Evolutionary conservation across 331 rosid genomes (phyloP).

Genomic region (Malus hybrid): DNA sequence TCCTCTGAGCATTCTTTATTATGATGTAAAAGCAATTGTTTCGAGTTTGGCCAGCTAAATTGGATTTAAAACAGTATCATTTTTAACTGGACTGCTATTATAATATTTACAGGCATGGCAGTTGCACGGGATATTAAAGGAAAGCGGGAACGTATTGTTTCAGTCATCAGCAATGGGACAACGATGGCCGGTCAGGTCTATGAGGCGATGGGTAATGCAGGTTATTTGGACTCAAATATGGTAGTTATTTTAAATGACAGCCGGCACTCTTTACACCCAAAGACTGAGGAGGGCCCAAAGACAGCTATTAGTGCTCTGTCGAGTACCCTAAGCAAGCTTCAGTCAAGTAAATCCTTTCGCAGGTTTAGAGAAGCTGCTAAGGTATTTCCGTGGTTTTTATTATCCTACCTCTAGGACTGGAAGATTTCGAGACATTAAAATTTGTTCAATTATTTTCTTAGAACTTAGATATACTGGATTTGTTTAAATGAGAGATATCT

Average conservation of each 20-base stretch:
- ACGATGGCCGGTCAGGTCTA: constrained; percentile 86
- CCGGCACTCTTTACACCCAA: constrained; percentile 73
- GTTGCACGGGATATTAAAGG: constrained; percentile 87
- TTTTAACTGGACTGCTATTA: neutral
- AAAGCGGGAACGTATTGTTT: constrained; percentile 64
- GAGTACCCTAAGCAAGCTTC: constrained; percentile 81
- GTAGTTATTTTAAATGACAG: constrained; percentile 86
- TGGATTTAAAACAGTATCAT: neutral
- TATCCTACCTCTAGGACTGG: neutral
- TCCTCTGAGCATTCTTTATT: neutral
- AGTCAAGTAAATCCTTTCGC: constrained; percentile 87
- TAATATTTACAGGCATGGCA: constrained; percentile 68
- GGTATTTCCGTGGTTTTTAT: constrained; percentile 36
- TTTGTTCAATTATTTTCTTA: neutral
- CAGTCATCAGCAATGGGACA: constrained; percentile 78
- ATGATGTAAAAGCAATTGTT: neutral
- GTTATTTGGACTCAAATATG: constrained; percentile 83
- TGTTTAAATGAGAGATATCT: neutral
- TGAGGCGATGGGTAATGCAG: constrained; percentile 92
- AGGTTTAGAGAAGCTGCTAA: constrained; percentile 88
- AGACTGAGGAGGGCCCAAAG: constrained; percentile 59
- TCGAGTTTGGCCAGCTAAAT: neutral
- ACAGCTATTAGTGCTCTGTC: constrained; percentile 73
- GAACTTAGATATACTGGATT: neutral
- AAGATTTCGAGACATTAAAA: neutral